phyloP scores from a whole-genome alignment of 1,284 basidiomycete species.

The Malassezia arunalokei region DNA sequence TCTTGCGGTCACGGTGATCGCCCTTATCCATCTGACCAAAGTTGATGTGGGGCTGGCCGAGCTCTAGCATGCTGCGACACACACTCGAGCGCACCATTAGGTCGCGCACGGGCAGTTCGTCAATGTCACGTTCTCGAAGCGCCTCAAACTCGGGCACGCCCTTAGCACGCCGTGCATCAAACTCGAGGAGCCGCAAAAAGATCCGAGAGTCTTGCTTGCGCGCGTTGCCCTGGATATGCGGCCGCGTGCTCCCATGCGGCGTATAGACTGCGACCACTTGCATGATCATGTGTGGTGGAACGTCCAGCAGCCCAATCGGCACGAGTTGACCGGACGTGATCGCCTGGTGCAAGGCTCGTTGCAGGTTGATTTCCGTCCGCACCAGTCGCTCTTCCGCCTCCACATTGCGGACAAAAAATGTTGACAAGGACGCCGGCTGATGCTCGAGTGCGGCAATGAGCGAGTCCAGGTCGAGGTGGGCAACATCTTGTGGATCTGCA shows the following conservation, averaged over 20 bases:
- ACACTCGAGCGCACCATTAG: conserved; percentile 49
- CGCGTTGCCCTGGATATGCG: conserved; percentile 48
- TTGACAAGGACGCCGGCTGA: conserved; percentile 46
- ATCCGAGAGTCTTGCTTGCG: conserved; percentile 51
- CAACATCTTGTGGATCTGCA: conserved; percentile 41
- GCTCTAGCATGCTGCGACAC: conserved; percentile 49
- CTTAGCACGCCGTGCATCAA: conserved; percentile 37
- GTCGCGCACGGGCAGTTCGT: conserved; percentile 50
- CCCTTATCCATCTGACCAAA: conserved; percentile 52
- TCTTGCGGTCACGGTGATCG: conserved; percentile 49
- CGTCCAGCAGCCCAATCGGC: conserved; percentile 45
- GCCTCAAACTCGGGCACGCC: conserved; percentile 31
- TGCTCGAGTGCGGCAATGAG: conserved; percentile 48
- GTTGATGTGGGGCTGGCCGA: conserved; percentile 51
- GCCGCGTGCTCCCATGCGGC: conserved; percentile 49
- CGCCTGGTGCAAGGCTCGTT: conserved; percentile 47
- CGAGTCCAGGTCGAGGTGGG: conserved; percentile 48
- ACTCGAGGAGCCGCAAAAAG: conserved; percentile 49
- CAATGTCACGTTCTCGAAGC: conserved; percentile 34
- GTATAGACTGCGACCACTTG: conserved; percentile 49
- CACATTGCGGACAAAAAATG: conserved; percentile 45
- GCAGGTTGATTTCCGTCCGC: conserved; percentile 47
- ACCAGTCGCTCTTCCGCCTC: conserved; percentile 51
- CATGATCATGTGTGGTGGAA: conserved; percentile 43
- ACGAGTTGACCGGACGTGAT: conserved; percentile 47